Percentiles rank a stretch among this genome's conserved stretches.
phyloP scores from a whole-genome alignment of 805 yeast species.

The Candida fluviatilis region DNA sequence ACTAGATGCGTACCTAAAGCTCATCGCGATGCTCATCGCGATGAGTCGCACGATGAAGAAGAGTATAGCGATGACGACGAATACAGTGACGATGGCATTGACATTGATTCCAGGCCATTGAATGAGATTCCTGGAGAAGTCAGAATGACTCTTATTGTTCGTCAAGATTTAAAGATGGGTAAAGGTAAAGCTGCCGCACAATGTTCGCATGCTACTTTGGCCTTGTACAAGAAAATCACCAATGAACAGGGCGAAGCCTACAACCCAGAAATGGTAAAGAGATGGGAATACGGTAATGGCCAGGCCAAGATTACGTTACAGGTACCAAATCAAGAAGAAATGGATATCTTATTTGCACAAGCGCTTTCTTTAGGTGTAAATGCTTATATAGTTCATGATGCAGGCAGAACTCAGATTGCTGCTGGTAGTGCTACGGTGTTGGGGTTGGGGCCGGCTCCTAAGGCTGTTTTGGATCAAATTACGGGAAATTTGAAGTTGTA shows the following conservation, averaged over 20 bases:
- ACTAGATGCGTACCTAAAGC: background rate
- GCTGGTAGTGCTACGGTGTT: constrained; percentile 94
- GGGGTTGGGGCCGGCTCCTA: constrained; percentile 98
- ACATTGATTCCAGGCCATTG: constrained; percentile 55
- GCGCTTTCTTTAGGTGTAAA: constrained; percentile 79
- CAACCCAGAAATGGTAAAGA: constrained; percentile 57
- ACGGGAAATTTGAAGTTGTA: constrained; percentile 77
- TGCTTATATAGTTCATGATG: constrained; percentile 83
- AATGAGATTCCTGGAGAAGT: constrained; percentile 76
- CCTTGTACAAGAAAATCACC: constrained; percentile 70
- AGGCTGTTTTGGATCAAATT: constrained; percentile 68
- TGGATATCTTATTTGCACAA: constrained; percentile 73
- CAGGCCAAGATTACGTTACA: constrained; percentile 93
- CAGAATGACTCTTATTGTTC: constrained; percentile 80
- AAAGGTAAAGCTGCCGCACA: constrained; percentile 98
- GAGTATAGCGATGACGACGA: constrained; percentile 24
- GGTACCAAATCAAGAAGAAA: constrained; percentile 60
- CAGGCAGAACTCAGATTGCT: constrained; percentile 95
- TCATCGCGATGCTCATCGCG: constrained; percentile 24
- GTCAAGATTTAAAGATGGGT: constrained; percentile 87
- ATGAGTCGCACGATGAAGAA: constrained; percentile 13
- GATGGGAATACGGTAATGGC: constrained; percentile 79
- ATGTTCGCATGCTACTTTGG: constrained; percentile 96
- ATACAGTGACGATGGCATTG: constrained; percentile 45
- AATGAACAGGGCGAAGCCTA: constrained; percentile 47